phyloP scores from a whole-genome alignment of 1,284 basidiomycete genomes.

The Cronartium quercuum region DNA sequence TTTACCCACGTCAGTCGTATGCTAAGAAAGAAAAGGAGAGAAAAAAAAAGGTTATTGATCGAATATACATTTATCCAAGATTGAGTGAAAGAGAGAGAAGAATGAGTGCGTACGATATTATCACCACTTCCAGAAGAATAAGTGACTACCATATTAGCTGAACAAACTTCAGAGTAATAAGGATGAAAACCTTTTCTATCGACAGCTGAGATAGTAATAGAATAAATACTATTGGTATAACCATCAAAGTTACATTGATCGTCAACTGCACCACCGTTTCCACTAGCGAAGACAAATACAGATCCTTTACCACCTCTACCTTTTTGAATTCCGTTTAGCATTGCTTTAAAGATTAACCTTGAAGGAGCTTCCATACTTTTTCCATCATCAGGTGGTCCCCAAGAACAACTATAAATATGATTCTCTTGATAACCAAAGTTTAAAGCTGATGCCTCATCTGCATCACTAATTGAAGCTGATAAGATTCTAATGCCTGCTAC shows the following conservation, averaged over 20 bases:
- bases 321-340: constrained; percentile 87
- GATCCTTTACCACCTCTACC: constrained; percentile 86
- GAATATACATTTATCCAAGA: not conserved
- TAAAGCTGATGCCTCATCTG: constrained; percentile 93
- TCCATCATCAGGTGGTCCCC: constrained; percentile 97
- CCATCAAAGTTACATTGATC: constrained; percentile 99
- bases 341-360: constrained; percentile 85
- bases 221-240: constrained; percentile 97
- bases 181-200: constrained; percentile 90
- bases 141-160: constrained; percentile 91
- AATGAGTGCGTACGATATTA: constrained; percentile 64
- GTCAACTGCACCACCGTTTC: constrained; percentile 82
- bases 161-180: constrained; percentile 93
- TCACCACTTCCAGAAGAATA: constrained; percentile 94
- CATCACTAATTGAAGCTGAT: constrained; percentile 90
- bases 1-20: constrained; percentile 87
- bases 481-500: constrained; percentile 92
- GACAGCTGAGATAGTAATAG: constrained; percentile 87
- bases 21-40: constrained; percentile 53
- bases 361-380: constrained; percentile 89
- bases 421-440: constrained; percentile 90
- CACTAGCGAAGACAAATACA: constrained; percentile 94
- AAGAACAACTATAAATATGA: constrained; percentile 90
- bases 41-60: not conserved
- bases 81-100: not conserved